A percentile compares a stretch with the other conserved stretches of the same genome.
phyloP scores from a whole-genome alignment of 1,284 basidiomycete species.

The Omphalotus olearius region DNA sequence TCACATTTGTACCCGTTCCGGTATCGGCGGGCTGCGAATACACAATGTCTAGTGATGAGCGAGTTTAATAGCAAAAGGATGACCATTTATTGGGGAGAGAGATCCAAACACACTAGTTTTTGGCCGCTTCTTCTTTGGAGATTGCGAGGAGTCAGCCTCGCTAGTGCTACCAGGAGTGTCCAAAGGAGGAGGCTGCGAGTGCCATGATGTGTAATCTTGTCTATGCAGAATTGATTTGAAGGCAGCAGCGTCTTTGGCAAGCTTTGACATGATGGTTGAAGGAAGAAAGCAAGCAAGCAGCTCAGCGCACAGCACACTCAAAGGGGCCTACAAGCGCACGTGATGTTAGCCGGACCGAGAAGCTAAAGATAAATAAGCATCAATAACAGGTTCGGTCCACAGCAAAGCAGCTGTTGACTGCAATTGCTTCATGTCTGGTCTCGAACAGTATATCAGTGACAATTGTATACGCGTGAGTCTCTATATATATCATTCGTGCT shows the following conservation, averaged over 20 bases:
- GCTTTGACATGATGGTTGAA: conserved; percentile 46
- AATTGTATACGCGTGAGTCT: conserved; percentile 72
- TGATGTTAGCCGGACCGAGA: too few relatives aligned
- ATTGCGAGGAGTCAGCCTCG: conserved; percentile 24
- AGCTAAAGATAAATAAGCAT: neutral
- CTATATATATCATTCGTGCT: neutral
- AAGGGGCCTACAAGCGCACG: too few relatives aligned
- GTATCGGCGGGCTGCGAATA: conserved; percentile 86
- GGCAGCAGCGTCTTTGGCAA: conserved; percentile 59
- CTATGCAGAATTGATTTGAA: conserved; percentile 61
- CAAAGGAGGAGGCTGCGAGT: conserved; percentile 48
- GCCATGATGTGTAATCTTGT: conserved; percentile 71
- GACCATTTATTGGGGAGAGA: conserved; percentile 12
- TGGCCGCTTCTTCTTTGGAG: conserved; percentile 60
- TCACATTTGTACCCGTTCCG: conserved; percentile 76
- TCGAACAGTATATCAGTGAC: conserved; percentile 82
- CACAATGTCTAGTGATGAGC: conserved; percentile 49
- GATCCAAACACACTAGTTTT: conserved; percentile 52
- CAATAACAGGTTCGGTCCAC: neutral
- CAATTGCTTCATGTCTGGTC: conserved; percentile 33
- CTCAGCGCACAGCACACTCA: too few relatives aligned
- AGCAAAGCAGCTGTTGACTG: neutral
- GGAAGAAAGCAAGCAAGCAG: neutral
- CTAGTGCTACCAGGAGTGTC: conserved; percentile 18
- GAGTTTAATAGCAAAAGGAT: conserved; percentile 18